Evolutionary conservation across 805 yeast genomes (phyloP), one percentile per base, ranked within the genome.

Genomic region (Myxozyma melibiosi): DNA sequence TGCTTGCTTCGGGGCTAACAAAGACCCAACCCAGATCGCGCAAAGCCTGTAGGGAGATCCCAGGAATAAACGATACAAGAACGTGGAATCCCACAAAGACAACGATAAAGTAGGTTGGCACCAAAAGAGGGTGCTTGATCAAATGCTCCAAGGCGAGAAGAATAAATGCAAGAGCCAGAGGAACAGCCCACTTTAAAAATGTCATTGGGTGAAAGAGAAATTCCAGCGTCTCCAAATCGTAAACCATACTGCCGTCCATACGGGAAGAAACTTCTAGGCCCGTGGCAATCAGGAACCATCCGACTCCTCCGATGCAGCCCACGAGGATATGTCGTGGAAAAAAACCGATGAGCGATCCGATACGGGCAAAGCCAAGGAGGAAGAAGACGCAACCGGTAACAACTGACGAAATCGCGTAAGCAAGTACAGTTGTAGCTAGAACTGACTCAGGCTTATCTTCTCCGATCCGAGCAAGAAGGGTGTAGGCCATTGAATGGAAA

Each of bases 221-320:
- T 30, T 18, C 14, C 14, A 66, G 49, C 14, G 90, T 88, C 1
- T 73, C 78, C 66, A 75, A 69, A 57, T 83, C 79, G 69, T 89
- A 91, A 50, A 78, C 78, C 41, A 92, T 71, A 2, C 89, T 85
- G 2, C 88, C 88, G 47, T 88, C 88, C 31, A 88, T 72, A 57
- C 96, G 77, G 0, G 96, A 84, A n/a, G 89, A 80, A 0, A 94
- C 96, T 68, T 92, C 97, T 28, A 94, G 73, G 1, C 96, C 99
- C 0, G 99, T 94, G 1, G 88, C 85, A 1, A 90, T 76, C 48
- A 94, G 76, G 72, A 94, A 94, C 73, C 88, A 91, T 6, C 99
- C 99, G 47, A 94, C 99, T 67, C 99, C 99, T 38, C 99, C 99
- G 65, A 94, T 91, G 70, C 98, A 94, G 1, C 99, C 99, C 35